Percentiles rank a stretch among this genome's conserved stretches.
Evolutionary conservation across 176 grass and related monocot species (phyloP).

Genomic region (Oryza australiensis): DNA sequence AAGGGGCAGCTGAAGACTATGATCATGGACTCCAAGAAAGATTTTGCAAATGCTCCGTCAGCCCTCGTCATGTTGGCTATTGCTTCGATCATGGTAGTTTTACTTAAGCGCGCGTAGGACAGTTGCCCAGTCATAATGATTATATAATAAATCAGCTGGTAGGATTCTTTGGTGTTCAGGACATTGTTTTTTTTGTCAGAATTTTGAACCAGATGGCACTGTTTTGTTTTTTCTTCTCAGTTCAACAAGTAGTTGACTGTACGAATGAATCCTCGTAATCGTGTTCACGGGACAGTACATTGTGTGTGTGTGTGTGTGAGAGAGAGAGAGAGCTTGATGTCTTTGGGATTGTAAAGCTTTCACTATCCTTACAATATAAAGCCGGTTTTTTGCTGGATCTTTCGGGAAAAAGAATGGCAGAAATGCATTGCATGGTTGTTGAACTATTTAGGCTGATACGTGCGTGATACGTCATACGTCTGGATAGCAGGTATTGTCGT

Average conservation of each 20-base stretch:
- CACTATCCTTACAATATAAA: too few relatives aligned
- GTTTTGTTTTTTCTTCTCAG: background rate
- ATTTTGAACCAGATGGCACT: background rate
- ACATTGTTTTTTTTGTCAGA: background rate
- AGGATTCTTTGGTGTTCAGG: background rate
- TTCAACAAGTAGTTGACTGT: conserved; percentile 18
- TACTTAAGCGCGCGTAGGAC: conserved; percentile 52
- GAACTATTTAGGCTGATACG: too few relatives aligned
- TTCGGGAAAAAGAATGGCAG: too few relatives aligned
- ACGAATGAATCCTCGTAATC: background rate
- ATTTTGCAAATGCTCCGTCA: conserved; percentile 32
- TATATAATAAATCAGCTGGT: background rate
- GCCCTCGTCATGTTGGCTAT: conserved; percentile 55
- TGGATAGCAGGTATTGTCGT: too few relatives aligned
- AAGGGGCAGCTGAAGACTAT: conserved; percentile 44
- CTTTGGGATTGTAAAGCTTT: too few relatives aligned
- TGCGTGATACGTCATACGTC: too few relatives aligned
- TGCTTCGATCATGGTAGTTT: conserved; percentile 54
- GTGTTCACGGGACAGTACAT: background rate
- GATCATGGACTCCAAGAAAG: conserved; percentile 32
- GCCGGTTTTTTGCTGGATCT: too few relatives aligned
- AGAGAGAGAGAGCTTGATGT: too few relatives aligned
- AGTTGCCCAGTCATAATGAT: background rate
- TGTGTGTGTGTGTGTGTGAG: too few relatives aligned
- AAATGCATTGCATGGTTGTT: too few relatives aligned